Evolutionary conservation across 2,329 filamentous ascomycete genomes (phyloP), one percentile per base, ranked within the genome.

Genomic region (Scedosporium aurantiacum): DNA sequence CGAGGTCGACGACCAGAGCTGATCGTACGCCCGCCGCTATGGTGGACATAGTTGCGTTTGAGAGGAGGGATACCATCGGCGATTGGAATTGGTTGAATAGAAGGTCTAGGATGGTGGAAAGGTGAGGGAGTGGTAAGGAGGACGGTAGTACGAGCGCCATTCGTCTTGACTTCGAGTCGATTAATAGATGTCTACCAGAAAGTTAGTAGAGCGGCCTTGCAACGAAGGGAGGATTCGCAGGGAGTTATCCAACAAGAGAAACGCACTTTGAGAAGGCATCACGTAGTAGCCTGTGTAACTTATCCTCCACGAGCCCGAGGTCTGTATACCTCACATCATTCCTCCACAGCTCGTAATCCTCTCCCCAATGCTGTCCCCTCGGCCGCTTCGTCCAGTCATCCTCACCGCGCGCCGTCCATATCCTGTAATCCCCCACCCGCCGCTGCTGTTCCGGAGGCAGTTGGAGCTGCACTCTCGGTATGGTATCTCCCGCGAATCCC

Each of bases 1-100:
- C 94, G 63, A 99, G 81, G 69, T 99, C 91, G 43, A 99, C 79
- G 0, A 97, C 84, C 50, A 99, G 73, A 1, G 88, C 91, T n/a
- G 90, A 90, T 14, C 94, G 85, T 47, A 96, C 77, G 0, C 94
- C 94, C 5, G 92, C 91, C 6, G 88, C 88, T 2, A 92, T 82
- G 5, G 88, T 79, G 1, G 85, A 79, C 73, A 94, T 87, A 21
- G 91, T 82, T 0, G 93, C 84, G 0, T 84, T 82, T 1, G 91
- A 90, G 68, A 97, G 77, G 50, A 99, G 79, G 2, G 90, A 92
- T 65, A 97, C 82, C 23, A 84, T 87, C 0, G 92, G 89, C 16
- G 88, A 82, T 66, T 92, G 89, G 71, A 93, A 94, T 56, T 83
- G 86, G 63, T 81, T 83, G 72, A 99, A 97, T 1, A 97, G 73